Evolutionary conservation across 805 yeast genomes (phyloP), one percentile per base, ranked within the genome.

Genomic region (Ogataea corticis): DNA sequence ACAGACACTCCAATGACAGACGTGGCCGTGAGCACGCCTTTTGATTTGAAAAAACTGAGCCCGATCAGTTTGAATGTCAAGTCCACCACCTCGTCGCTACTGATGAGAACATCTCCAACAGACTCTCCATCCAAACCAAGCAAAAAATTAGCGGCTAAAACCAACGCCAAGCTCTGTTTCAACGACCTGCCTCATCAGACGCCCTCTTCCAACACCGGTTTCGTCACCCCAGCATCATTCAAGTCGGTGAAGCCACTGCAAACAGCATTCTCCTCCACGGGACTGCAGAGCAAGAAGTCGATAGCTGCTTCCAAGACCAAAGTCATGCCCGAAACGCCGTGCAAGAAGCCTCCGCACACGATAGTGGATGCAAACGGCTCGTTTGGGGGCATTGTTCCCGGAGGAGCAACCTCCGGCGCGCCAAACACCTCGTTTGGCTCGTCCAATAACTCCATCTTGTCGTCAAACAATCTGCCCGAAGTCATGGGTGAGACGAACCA

Each of bases 211-310:
- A 17, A 9, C 25, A 48, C 49, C 12, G 51, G 49, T 4, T 69
- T 69, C 45, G 56, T 64, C 28, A 76, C 83, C 0, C 82, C 85
- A 1, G 79, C 75, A 32, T 70, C 76, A 13, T 87, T 83, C 64
- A 77, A 80, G 51, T 78, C 80, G 38, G 94, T 86, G 17, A 86
- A 85, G 59, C 96, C 96, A 2, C 72, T 88, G 32, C 96, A 87
- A 61, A 83, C 91, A 0, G 96, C 94, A 13, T 88, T 88, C 64
- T 75, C 80, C 61, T 77, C 91, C 2, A 69, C 87, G 0, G 96
- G 96, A 0, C 67, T 88, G 29, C 65, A 83, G 48, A 79, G 85
- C 31, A 82, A 82, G 62, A 71, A 85, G 66, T 69, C 82, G 36
- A 49, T 65, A 64, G 33, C 48, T 2, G 65, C 68, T 70, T 61